phyloP scores from a whole-genome alignment of 306 rosid genomes.

The Vigna nakashimae region DNA sequence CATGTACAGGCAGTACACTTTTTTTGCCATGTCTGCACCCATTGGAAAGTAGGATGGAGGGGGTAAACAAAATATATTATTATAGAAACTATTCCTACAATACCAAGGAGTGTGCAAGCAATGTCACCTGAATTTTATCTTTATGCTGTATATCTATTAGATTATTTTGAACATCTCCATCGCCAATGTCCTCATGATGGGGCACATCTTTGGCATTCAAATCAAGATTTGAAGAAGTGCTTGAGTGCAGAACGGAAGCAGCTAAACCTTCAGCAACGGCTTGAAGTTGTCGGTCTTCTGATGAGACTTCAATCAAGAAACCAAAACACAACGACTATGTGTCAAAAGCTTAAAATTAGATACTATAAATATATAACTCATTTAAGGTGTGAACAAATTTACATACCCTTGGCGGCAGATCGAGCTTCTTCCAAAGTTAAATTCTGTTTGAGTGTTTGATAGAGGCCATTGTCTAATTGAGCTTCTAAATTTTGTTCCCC shows the following conservation, averaged over 20 bases:
- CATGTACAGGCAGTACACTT: background rate
- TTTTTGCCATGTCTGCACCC: background rate
- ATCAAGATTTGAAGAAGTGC: slow-evolving; percentile 58
- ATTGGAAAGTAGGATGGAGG: background rate
- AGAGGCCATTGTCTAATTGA: slow-evolving; percentile 58
- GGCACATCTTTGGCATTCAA: slow-evolving; percentile 53
- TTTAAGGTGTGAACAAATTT: slow-evolving; percentile 19
- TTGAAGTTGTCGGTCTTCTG: slow-evolving; percentile 89
- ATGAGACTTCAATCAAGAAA: slow-evolving; percentile 53
- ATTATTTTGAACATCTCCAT: slow-evolving; percentile 54
- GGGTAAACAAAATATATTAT: slow-evolving; percentile 5
- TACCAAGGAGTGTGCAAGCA: slow-evolving; percentile 1
- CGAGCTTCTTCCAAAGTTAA: slow-evolving; percentile 55
- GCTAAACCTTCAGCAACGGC: slow-evolving; percentile 95
- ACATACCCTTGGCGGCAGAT: slow-evolving; percentile 61
- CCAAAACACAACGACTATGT: slow-evolving; percentile 32
- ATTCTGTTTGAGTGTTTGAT: slow-evolving; percentile 61
- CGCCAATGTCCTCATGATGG: slow-evolving; percentile 47
- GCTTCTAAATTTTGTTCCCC: slow-evolving; percentile 57
- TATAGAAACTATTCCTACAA: slow-evolving; percentile 14
- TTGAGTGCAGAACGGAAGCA: slow-evolving; percentile 78
- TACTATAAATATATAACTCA: slow-evolving; percentile 31
- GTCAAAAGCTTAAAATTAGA: slow-evolving; percentile 29
- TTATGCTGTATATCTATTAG: slow-evolving; percentile 46
- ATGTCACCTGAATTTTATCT: slow-evolving; percentile 59